phyloP scores from a whole-genome alignment of 2,329 filamentous ascomycete species.

The Daldinia sp. region DNA sequence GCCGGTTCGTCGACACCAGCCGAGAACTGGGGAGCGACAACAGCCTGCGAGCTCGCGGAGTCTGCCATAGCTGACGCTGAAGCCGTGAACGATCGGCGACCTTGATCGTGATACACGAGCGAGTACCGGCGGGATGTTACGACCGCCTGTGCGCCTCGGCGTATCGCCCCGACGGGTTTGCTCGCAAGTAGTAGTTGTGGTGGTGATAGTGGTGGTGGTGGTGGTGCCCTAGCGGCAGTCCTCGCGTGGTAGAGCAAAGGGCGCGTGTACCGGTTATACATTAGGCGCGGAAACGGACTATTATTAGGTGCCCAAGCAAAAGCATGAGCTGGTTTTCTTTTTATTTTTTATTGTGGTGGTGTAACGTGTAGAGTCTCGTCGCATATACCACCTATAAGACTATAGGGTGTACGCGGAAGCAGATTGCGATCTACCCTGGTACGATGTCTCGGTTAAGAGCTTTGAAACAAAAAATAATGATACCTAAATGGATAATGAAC shows the following conservation, averaged over 20 bases:
- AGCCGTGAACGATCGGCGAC: constrained; percentile 29
- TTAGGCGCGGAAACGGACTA: constrained; percentile 28
- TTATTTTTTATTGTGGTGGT: constrained; percentile 6
- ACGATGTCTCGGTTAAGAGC: not conserved
- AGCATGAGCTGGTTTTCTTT: constrained; percentile 2
- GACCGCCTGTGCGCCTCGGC: constrained; percentile 20
- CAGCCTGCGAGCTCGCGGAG: constrained; percentile 13
- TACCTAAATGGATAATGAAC: constrained; percentile 2
- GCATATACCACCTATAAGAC: constrained; percentile 7
- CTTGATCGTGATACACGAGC: constrained; percentile 22
- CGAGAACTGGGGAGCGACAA: constrained; percentile 55
- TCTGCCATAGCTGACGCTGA: constrained; percentile 29
- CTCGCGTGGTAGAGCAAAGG: constrained; percentile 27
- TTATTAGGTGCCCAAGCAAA: constrained; percentile 18
- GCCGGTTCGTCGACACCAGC: constrained; percentile 58
- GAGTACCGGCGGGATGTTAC: constrained; percentile 12
- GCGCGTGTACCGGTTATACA: constrained; percentile 28
- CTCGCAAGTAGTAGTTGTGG: not conserved
- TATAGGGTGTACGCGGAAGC: constrained; percentile 21
- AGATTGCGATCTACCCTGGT: constrained; percentile 38
- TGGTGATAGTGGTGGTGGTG: not conserved
- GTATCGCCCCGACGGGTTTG: constrained; percentile 2
- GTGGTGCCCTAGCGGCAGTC: constrained; percentile 13
- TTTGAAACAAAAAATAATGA: not conserved
- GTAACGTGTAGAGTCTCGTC: constrained; percentile 21